A percentile compares a stretch with the other conserved stretches of the same genome.
phyloP scores from a whole-genome alignment of 108 stramenopile genomes.

The Nitzschia putrida region DNA sequence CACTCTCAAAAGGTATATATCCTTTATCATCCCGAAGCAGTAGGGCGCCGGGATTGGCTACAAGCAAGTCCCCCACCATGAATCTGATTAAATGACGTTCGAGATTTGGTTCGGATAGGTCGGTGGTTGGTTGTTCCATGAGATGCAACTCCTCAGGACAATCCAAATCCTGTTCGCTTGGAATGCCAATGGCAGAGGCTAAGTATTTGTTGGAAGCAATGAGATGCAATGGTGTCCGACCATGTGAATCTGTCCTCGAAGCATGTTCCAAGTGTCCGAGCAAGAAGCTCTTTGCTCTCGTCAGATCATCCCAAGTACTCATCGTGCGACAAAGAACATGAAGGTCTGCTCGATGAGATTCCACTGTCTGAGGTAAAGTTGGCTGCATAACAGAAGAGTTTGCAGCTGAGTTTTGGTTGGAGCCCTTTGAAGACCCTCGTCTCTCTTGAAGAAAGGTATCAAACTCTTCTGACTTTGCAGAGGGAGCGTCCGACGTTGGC shows the following conservation, averaged over 20 bases:
- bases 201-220: constrained; percentile 43
- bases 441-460: constrained; percentile 8
- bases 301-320: constrained; percentile 25
- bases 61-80: constrained; percentile 33
- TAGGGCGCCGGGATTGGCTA: constrained; percentile 38
- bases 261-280: constrained; percentile 22
- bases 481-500: neutral
- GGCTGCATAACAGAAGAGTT: neutral
- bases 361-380: constrained; percentile 1
- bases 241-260: constrained; percentile 30
- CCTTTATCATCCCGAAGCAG: constrained; percentile 31
- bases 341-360: constrained; percentile 6
- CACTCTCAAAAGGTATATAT: constrained; percentile 45
- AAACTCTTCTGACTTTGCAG: constrained; percentile 2
- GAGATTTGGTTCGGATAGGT: constrained; percentile 3
- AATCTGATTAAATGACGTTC: constrained; percentile 34
- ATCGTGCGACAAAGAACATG: constrained; percentile 25
- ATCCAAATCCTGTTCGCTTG: constrained; percentile 24
- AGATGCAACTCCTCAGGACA: constrained; percentile 16
- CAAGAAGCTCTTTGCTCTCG: constrained; percentile 23
- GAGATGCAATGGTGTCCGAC: constrained; percentile 43
- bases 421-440: neutral
- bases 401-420: neutral
- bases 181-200: constrained; percentile 18
- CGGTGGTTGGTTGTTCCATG: constrained; percentile 18